Evolutionary conservation across 1,284 basidiomycete genomes (phyloP), one percentile per base, ranked within the genome.

Genomic region (Sanguinoderma infundibulare): DNA sequence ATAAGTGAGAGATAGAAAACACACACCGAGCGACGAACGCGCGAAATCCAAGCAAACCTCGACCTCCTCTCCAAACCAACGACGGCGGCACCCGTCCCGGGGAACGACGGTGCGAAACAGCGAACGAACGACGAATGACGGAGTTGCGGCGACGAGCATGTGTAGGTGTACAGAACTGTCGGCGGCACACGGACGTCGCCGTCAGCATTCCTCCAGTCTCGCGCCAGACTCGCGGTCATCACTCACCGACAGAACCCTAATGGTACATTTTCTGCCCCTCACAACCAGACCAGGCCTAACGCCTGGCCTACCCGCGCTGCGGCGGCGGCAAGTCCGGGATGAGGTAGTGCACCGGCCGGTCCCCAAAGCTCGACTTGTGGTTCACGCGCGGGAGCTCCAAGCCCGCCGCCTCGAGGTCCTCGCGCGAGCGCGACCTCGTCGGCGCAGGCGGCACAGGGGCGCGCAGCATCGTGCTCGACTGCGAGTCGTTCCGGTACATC

Each of bases 301-400:
- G 60, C 30, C 53, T 61, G 61, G 51, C 24, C 24, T 46, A 28
- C 40, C 52, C 49, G 42, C 49, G 62, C 20, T 51, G 54, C 36
- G 60, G 65, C 26, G 72, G 71, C 10, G 76, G 76, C 64, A 73
- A 61, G 58, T 78, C 76, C 22, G 76, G 74, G 10, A 74, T 74
- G 56, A 78, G 66, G 62, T 75, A 73, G 59, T 75, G 75, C 67
- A 78, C 69, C 57, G 69, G 71, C 55, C 68, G 63, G 50, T 72
- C 69, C 8, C 74, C 75, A 51, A 74, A 75, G 67, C 75, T 77
- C 39, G 69, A 62, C 70, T 77, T 75, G 64, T 75, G 75, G 53
- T 69, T 74, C 60, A 77, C 57, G 28, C 62, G 62, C 47, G 69
- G 71, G 5, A 70, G 40, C 36, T 65, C 62, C 52, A 66, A 58